These are phyloP conservation scores for Leccinum pallidistipes DNA, from an alignment of 1,284 basidiomycete genomes.

Conservation along the genomic window DNA sequence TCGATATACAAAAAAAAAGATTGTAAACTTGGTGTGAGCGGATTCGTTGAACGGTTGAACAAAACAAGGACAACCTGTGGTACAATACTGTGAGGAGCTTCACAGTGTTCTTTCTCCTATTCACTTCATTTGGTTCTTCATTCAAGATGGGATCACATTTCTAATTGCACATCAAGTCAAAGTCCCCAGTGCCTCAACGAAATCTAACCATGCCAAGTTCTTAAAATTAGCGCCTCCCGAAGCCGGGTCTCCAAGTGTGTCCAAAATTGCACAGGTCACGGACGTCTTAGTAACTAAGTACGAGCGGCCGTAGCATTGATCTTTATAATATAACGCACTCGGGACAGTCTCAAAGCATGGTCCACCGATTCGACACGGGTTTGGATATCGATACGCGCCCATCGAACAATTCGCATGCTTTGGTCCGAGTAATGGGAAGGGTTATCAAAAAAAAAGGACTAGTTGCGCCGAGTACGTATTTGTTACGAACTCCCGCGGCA, in stretches of 20 bases:
- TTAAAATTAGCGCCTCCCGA: background rate
- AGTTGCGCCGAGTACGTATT: background rate
- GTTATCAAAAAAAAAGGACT: background rate
- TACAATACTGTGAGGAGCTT: too few species aligned
- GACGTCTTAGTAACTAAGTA: background rate
- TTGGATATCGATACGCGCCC: background rate
- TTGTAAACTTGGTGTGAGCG: background rate
- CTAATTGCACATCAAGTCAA: background rate
- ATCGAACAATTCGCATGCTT: background rate
- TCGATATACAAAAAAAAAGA: background rate
- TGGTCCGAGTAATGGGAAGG: background rate
- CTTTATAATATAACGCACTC: background rate
- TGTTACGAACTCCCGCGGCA: background rate
- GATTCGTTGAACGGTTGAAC: background rate
- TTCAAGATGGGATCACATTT: background rate
- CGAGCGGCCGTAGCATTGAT: background rate
- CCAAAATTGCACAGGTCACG: background rate
- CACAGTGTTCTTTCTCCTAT: background rate
- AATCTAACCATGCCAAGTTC: background rate
- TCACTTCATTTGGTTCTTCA: background rate
- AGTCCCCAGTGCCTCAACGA: background rate
- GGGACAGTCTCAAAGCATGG: background rate
- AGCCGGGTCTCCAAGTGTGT: background rate
- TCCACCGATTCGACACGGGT: background rate
- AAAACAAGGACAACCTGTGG: background rate